These are phyloP conservation scores for Calonectria montana DNA, from an alignment of 2,329 filamentous ascomycete genomes.

Conservation along the genomic window DNA sequence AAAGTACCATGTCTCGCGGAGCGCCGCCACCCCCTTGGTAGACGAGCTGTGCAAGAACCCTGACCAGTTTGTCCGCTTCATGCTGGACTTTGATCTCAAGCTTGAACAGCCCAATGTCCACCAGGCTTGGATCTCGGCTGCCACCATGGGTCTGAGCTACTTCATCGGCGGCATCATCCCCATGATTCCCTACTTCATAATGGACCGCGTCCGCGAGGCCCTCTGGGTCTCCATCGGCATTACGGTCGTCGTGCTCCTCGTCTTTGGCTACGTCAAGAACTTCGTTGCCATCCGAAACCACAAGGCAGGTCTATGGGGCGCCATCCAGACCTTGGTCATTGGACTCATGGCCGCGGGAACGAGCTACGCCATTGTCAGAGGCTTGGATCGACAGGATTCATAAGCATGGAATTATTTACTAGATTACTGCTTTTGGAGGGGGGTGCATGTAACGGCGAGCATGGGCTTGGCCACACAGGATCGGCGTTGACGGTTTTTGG, in stretches of 20 bases:
- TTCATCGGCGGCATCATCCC: conserved; percentile 79
- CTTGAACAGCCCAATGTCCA: conserved; percentile 58
- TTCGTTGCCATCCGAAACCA: conserved; percentile 63
- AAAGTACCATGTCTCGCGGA: conserved; percentile 59
- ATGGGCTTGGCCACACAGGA: not conserved
- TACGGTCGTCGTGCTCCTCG: conserved; percentile 69
- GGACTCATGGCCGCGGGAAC: conserved; percentile 74
- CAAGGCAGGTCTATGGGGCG: conserved; percentile 66
- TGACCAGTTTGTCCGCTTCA: conserved; percentile 65
- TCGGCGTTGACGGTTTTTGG: conserved; percentile 15
- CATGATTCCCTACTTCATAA: conserved; percentile 76
- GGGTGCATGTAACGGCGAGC: not conserved
- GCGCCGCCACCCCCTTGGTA: conserved; percentile 58
- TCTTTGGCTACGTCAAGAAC: conserved; percentile 75
- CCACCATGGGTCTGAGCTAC: conserved; percentile 76
- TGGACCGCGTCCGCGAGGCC: conserved; percentile 56
- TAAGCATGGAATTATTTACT: conserved; percentile 12
- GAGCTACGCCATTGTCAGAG: conserved; percentile 71
- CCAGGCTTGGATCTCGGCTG: conserved; percentile 65
- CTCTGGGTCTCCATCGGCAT: conserved; percentile 70
- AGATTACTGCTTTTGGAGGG: not conserved
- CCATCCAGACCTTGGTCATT: conserved; percentile 72
- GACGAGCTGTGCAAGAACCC: conserved; percentile 60
- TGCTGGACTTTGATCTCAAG: conserved; percentile 69
- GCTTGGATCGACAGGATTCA: conserved; percentile 56